Percentiles rank a stretch among this genome's conserved stretches.
Conservation (phyloP, 768 basidiomycete species). For the Roridomyces roridus region DNA sequence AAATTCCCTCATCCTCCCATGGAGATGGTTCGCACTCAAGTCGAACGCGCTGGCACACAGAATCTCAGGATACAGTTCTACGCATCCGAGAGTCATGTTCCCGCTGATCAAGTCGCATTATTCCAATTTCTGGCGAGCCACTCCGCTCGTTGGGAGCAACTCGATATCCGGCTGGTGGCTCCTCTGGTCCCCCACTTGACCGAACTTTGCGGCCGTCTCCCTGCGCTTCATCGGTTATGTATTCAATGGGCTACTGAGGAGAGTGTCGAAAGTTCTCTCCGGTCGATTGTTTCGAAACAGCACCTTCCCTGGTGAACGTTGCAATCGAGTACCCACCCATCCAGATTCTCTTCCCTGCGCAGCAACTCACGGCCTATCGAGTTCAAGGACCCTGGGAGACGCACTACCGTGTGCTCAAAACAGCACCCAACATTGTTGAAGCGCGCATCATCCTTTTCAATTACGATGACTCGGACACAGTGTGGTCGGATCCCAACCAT, state of each 20-base stretch:
- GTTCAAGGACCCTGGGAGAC: not conserved
- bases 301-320: not conserved
- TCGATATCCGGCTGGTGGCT: not conserved
- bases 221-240: not conserved
- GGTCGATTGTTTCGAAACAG: not conserved
- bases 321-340: not conserved
- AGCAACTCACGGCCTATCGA: not conserved
- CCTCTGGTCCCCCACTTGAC: not conserved
- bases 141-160: not conserved
- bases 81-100: not conserved
- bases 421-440: slow-evolving; percentile 1
- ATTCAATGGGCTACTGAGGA: not conserved
- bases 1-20: not conserved
- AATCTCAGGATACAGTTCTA: not conserved
- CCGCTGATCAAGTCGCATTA: not conserved
- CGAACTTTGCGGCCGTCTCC: not conserved
- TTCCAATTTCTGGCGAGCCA: not conserved
- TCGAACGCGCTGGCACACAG: not conserved
- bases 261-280: not conserved
- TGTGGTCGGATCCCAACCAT: not conserved
- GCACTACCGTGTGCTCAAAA: not conserved
- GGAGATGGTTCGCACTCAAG: not conserved
- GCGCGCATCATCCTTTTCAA: not conserved
- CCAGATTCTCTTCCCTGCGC: not conserved
- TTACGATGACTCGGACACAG: too few species aligned